Conservation (phyloP, 140 eudicot species). For the Cichorium intybus region DNA sequence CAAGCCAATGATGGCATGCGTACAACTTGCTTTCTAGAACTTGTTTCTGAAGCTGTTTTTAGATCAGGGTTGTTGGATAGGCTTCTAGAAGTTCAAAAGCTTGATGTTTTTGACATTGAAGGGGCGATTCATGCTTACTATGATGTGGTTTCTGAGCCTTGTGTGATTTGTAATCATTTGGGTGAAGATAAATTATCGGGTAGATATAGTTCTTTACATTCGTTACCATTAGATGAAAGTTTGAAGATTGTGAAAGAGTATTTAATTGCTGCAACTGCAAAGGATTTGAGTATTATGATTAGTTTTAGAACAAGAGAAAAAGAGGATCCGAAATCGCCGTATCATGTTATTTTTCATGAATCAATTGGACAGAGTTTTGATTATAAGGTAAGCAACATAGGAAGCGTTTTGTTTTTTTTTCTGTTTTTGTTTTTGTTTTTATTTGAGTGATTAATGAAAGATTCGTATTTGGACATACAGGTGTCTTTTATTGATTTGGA, state of each 20-base stretch:
- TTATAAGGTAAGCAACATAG: conserved; percentile 54
- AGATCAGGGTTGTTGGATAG: conserved; percentile 56
- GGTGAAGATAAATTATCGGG: conserved; percentile 38
- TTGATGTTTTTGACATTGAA: conserved; percentile 77
- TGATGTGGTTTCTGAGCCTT: conserved; percentile 73
- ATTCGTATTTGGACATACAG: conserved; percentile 28
- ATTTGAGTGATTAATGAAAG: conserved; percentile 5
- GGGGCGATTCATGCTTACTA: conserved; percentile 97
- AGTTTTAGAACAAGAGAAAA: conserved; percentile 59
- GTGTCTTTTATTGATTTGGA: conserved; percentile 94
- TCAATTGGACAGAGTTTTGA: conserved; percentile 74
- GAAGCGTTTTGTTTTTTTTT: background rate
- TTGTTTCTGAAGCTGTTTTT: conserved; percentile 61
- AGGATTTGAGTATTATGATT: conserved; percentile 92
- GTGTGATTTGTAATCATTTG: conserved; percentile 52
- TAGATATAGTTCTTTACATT: conserved; percentile 55
- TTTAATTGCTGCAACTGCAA: conserved; percentile 85
- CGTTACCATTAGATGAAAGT: conserved; percentile 52
- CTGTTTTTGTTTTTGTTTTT: background rate
- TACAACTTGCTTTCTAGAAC: conserved; percentile 53
- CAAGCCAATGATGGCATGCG: conserved; percentile 63
- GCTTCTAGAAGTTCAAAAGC: conserved; percentile 85
- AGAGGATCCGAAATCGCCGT: conserved; percentile 41
- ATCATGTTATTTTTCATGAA: conserved; percentile 50
- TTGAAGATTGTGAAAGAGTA: conserved; percentile 71